Evolutionary conservation across 1,284 basidiomycete species (phyloP).

Genomic region (Puccinia triticina): DNA sequence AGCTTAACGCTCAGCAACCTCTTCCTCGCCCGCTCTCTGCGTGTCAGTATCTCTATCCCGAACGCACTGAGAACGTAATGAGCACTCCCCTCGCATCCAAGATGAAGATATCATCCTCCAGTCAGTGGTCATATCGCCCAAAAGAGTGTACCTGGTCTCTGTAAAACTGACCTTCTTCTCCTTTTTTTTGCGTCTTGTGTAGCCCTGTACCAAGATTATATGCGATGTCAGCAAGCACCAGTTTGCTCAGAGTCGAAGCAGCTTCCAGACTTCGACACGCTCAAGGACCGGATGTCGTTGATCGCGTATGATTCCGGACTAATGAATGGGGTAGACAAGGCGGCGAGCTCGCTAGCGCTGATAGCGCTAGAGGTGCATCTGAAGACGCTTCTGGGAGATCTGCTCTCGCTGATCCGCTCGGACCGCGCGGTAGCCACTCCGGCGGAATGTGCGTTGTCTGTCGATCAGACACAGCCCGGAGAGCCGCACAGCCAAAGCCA

Average conservation of each 20-base stretch:
- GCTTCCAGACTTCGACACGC: conserved; percentile 60
- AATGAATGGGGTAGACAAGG: conserved; percentile 58
- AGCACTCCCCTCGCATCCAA: conserved; percentile 46
- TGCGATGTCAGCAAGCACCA: conserved; percentile 53
- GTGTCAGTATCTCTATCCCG: conserved; percentile 4
- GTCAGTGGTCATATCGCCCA: conserved; percentile 10
- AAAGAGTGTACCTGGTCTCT: background rate
- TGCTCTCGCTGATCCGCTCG: conserved; percentile 37
- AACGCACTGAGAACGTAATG: conserved; percentile 37
- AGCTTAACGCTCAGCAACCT: conserved; percentile 23
- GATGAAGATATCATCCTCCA: conserved; percentile 45
- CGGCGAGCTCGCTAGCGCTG: conserved; percentile 60
- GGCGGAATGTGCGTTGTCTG: background rate
- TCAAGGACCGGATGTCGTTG: conserved; percentile 61
- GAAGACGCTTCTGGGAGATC: conserved; percentile 40
- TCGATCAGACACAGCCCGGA: too few relatives aligned
- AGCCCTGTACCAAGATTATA: conserved; percentile 51
- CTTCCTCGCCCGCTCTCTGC: conserved; percentile 14
- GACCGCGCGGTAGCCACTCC: conserved; percentile 24
- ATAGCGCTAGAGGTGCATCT: conserved; percentile 58
- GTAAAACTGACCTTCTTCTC: conserved; percentile 15
- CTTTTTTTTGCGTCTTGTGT: background rate
- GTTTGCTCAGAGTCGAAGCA: conserved; percentile 60
- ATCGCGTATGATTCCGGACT: conserved; percentile 61
- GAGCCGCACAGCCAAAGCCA: background rate